A percentile compares a stretch with the other conserved stretches of the same genome.
Conservation (phyloP, 2,329 filamentous ascomycete genomes). For the Magnaporthales sp. region DNA sequence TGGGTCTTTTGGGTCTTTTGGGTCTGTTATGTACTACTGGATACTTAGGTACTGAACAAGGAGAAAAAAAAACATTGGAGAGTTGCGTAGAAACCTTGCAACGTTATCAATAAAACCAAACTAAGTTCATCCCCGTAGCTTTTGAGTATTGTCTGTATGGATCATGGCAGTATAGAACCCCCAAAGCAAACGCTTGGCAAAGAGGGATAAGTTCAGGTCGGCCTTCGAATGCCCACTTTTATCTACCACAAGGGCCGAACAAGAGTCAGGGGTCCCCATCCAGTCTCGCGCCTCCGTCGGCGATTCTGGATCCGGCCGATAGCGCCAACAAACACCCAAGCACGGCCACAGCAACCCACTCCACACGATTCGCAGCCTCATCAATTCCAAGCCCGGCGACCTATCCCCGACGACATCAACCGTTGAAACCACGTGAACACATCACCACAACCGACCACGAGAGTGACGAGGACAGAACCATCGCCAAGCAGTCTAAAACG, state of each 20-base stretch:
- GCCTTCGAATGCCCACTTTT: not conserved
- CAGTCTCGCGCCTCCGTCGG: not conserved
- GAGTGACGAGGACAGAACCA: not conserved
- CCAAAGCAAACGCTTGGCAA: not conserved
- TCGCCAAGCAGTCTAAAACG: not conserved
- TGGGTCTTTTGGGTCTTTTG: no score
- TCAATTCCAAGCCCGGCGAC: not conserved
- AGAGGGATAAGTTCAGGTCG: not conserved
- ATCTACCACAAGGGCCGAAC: not conserved
- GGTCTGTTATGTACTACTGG: no score
- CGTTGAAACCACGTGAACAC: not conserved
- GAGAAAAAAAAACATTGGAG: not conserved
- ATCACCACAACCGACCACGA: not conserved
- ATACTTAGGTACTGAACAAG: not conserved
- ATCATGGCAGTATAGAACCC: not conserved
- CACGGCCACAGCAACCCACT: not conserved
- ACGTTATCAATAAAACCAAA: not conserved
- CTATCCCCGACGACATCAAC: not conserved
- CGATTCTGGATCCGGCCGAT: conserved; percentile 1
- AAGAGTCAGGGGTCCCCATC: not conserved
- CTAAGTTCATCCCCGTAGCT: not conserved
- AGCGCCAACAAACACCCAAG: not conserved
- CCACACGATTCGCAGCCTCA: not conserved
- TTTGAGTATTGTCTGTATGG: not conserved
- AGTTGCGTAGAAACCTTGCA: not conserved